A percentile compares a stretch with the other conserved stretches of the same genome.
These are phyloP conservation scores for Sideroxylon spinosum DNA, from an alignment of 179 eudicot species.

Conservation along the genomic window DNA sequence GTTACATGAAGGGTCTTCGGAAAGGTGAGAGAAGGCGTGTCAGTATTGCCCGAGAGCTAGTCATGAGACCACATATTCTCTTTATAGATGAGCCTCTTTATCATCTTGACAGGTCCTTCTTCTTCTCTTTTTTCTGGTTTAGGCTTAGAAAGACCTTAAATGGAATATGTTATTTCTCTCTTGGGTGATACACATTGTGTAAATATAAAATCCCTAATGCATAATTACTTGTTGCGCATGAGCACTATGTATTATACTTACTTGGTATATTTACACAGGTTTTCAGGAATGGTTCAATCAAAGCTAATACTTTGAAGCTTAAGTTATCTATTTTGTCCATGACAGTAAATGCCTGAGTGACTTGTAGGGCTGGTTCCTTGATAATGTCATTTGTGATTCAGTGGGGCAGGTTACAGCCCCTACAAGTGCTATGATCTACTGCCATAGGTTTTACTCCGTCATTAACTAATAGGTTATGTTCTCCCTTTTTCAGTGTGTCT, in stretches of 20 bases:
- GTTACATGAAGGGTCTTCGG: conserved; percentile 90
- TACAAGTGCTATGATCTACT: neutral
- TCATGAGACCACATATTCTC: conserved; percentile 81
- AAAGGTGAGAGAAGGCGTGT: conserved; percentile 93
- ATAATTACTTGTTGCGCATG: neutral
- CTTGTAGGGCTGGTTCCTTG: neutral
- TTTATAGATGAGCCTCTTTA: conserved; percentile 96
- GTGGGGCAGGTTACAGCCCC: conserved; percentile 8
- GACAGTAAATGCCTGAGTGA: neutral
- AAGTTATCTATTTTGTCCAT: neutral
- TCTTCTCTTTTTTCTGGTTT: conserved; percentile 10
- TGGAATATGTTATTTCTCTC: neutral
- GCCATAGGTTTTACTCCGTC: conserved; percentile 7
- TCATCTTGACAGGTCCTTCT: conserved; percentile 84
- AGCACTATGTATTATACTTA: neutral
- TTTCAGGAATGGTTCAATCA: neutral
- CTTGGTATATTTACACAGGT: neutral
- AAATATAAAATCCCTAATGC: neutral
- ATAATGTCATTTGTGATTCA: neutral
- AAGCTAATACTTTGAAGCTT: neutral
- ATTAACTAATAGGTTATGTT: conserved; percentile 5
- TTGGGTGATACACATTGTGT: neutral
- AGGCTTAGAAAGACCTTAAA: neutral
- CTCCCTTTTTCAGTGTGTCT: conserved; percentile 62
- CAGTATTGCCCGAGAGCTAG: conserved; percentile 95